Percentiles rank a stretch among this genome's conserved stretches.
These are phyloP conservation scores for Kurtzmaniella natalensis DNA, from an alignment of 1,139 yeast genomes.

Conservation along the genomic window DNA sequence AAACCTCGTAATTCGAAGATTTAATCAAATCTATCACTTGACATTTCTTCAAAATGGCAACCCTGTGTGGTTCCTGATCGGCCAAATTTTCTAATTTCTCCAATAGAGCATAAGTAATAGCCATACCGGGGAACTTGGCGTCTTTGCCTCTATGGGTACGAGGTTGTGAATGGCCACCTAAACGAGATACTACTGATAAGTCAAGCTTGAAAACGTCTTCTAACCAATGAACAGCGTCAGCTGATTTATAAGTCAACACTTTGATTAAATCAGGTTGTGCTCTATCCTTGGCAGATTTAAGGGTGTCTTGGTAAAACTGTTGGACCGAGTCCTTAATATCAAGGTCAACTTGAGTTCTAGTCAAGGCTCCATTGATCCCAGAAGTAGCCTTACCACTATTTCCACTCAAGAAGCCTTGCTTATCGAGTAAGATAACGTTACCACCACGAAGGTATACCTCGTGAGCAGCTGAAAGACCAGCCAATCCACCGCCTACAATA, in stretches of 20 bases:
- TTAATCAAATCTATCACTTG: slow-evolving; percentile 53
- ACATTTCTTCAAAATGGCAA: slow-evolving; percentile 47
- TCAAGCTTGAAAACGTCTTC: slow-evolving; percentile 57
- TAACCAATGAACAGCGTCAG: slow-evolving; percentile 69
- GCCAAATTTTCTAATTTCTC: slow-evolving; percentile 50
- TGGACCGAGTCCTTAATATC: slow-evolving; percentile 53
- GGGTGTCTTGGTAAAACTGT: slow-evolving; percentile 60
- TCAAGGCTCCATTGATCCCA: slow-evolving; percentile 75
- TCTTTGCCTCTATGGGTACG: slow-evolving; percentile 72
- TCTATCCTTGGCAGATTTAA: slow-evolving; percentile 58
- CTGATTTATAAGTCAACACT: slow-evolving; percentile 50
- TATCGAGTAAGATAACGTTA: slow-evolving; percentile 57
- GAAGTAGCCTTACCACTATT: slow-evolving; percentile 79
- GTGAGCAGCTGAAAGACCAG: slow-evolving; percentile 76
- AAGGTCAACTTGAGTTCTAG: slow-evolving; percentile 53
- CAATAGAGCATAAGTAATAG: slow-evolving; percentile 61
- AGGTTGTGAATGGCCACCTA: slow-evolving; percentile 73
- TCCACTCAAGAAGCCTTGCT: slow-evolving; percentile 65
- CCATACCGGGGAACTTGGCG: slow-evolving; percentile 71
- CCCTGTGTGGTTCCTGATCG: slow-evolving; percentile 46
- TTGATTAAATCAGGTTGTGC: slow-evolving; percentile 53
- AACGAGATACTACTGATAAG: slow-evolving; percentile 59
- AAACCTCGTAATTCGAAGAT: slow-evolving; percentile 25
- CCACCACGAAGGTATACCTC: slow-evolving; percentile 56
- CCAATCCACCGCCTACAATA: slow-evolving; percentile 76